Evolutionary conservation across 2,329 filamentous ascomycete genomes (phyloP).

Genomic region (Fusarium mangiferae): DNA sequence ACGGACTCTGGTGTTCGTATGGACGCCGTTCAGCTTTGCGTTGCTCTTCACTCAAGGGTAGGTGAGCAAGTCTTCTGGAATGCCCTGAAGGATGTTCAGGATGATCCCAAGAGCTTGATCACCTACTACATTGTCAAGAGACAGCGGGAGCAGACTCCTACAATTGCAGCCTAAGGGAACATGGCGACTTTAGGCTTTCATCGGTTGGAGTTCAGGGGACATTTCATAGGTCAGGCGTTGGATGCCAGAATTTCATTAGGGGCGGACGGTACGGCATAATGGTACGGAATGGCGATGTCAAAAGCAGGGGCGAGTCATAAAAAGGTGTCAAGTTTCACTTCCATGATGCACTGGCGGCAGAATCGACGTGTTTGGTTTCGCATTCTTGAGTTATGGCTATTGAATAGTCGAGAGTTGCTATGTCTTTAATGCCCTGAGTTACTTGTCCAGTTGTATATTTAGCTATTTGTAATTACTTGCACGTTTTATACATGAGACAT

Average conservation of each 20-base stretch:
- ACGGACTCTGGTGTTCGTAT: slow-evolving; percentile 72
- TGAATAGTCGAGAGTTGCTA: slow-evolving; percentile 26
- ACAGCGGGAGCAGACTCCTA: slow-evolving; percentile 62
- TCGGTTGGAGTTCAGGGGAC: slow-evolving; percentile 2
- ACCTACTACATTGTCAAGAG: slow-evolving; percentile 84
- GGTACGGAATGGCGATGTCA: slow-evolving; percentile 10
- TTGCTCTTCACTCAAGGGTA: slow-evolving; percentile 72
- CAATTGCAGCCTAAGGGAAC: slow-evolving; percentile 9
- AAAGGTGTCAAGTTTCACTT: slow-evolving; percentile 15
- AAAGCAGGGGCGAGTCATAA: slow-evolving; percentile 7
- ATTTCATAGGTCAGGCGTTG: slow-evolving; percentile 28
- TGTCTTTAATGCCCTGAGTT: not conserved
- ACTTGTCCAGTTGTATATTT: slow-evolving; percentile 24
- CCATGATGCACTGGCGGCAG: slow-evolving; percentile 14
- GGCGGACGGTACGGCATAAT: not conserved
- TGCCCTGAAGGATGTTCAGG: slow-evolving; percentile 69
- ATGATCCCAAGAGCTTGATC: slow-evolving; percentile 80
- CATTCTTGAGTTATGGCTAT: slow-evolving; percentile 28
- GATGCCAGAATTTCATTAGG: slow-evolving; percentile 38
- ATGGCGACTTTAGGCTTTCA: not conserved
- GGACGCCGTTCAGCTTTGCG: slow-evolving; percentile 83
- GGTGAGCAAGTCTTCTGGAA: slow-evolving; percentile 75
- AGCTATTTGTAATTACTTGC: slow-evolving; percentile 35
- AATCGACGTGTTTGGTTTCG: slow-evolving; percentile 16
- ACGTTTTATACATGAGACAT: slow-evolving; percentile 1